These are phyloP conservation scores for Trichoderma guizhouense DNA, from an alignment of 2,329 filamentous ascomycete genomes.

Conservation along the genomic window DNA sequence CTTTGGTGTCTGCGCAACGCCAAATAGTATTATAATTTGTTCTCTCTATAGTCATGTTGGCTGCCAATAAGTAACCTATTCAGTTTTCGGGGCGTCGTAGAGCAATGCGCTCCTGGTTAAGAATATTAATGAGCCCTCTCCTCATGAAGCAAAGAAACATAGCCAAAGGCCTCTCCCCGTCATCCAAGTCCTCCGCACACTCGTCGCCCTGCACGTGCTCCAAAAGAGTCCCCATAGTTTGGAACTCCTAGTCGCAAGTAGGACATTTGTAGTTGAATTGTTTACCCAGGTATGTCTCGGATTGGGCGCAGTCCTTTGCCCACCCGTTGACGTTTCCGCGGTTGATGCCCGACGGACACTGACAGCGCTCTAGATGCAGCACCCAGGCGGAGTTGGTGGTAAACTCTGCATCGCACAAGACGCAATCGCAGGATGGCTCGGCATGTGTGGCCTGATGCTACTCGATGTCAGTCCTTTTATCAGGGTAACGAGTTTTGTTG, in stretches of 20 bases:
- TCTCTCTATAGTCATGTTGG: neutral
- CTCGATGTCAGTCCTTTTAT: neutral
- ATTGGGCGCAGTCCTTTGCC: slow-evolving; percentile 18
- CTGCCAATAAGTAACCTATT: neutral
- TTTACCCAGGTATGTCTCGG: slow-evolving; percentile 22
- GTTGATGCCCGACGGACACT: slow-evolving; percentile 21
- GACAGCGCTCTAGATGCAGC: slow-evolving; percentile 25
- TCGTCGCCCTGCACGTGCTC: slow-evolving; percentile 27
- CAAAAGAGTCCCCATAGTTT: slow-evolving; percentile 22
- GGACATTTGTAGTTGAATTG: slow-evolving; percentile 22
- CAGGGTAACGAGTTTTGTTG: neutral
- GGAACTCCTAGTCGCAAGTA: slow-evolving; percentile 18
- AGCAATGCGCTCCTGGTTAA: neutral
- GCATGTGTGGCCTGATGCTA: slow-evolving; percentile 24
- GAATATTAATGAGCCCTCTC: neutral
- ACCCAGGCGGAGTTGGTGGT: slow-evolving; percentile 24
- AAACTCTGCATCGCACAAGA: slow-evolving; percentile 22
- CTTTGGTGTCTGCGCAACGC: neutral
- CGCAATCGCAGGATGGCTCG: slow-evolving; percentile 18
- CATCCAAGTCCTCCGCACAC: slow-evolving; percentile 15
- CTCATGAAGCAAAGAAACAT: neutral
- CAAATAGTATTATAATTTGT: neutral
- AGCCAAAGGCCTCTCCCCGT: neutral
- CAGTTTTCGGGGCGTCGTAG: too few species aligned
- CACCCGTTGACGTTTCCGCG: slow-evolving; percentile 1